Conservation (phyloP, 228 moss, liverwort and hornwort genomes). For the Sphagnum fallax region DNA sequence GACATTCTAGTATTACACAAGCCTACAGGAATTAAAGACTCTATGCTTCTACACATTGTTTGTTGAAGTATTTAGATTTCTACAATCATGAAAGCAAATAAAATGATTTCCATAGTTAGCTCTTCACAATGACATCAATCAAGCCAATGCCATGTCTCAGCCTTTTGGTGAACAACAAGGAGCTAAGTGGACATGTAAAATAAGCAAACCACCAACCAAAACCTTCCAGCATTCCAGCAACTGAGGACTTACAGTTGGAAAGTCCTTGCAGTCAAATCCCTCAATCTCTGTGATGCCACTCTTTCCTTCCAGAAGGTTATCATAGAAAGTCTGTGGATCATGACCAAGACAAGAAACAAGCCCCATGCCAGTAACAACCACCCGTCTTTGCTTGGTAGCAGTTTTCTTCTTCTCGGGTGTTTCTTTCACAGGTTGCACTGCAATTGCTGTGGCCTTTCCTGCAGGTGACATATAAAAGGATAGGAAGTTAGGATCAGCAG, state of each 20-base stretch:
- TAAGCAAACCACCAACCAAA: no score
- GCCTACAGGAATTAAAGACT: neutral
- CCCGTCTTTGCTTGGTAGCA: slow-evolving; percentile 63
- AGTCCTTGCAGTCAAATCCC: slow-evolving; percentile 85
- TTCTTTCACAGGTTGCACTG: slow-evolving; percentile 72
- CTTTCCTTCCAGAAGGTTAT: slow-evolving; percentile 69
- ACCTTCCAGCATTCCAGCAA: no score
- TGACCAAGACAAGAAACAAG: slow-evolving; percentile 77
- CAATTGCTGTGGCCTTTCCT: slow-evolving; percentile 73
- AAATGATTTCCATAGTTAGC: no score
- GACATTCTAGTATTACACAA: neutral
- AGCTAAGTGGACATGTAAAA: no score
- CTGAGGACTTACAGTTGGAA: slow-evolving; percentile 59
- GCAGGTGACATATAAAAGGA: slow-evolving; percentile 3
- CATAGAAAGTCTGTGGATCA: slow-evolving; percentile 64
- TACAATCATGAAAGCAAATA: no score
- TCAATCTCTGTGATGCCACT: slow-evolving; percentile 78
- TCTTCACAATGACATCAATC: no score
- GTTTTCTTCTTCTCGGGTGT: slow-evolving; percentile 56
- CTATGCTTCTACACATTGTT: no score
- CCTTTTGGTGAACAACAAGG: no score
- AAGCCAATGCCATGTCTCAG: no score
- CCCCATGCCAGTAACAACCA: slow-evolving; percentile 92
- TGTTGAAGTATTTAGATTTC: no score
- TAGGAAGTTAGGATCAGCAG: neutral